Conservation (phyloP, 139 green algal genomes). For the Chlamydomonas sp. region DNA sequence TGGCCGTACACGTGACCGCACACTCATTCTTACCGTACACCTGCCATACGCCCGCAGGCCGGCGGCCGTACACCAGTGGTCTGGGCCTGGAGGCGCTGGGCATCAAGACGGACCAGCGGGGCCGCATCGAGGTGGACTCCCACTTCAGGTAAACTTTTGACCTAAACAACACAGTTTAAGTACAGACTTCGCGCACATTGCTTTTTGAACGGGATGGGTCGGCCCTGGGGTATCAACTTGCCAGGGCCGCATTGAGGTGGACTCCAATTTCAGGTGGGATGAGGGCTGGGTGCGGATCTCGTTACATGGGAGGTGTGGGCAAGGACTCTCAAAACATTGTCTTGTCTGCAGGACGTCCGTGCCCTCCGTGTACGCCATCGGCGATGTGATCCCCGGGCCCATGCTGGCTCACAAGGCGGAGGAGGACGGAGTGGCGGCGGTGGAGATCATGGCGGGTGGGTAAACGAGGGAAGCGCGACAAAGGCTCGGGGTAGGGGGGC, state of each 20-base stretch:
- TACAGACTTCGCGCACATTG: no score
- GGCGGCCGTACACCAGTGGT: conserved; percentile 74
- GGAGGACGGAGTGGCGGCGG: conserved; percentile 97
- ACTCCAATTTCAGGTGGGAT: conserved; percentile 24
- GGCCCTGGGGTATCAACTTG: no score
- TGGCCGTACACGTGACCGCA: background rate
- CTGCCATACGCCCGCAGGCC: conserved; percentile 53
- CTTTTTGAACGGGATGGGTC: no score
- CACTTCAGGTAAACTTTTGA: conserved; percentile 39
- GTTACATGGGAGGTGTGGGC: background rate
- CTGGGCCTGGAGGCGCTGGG: conserved; percentile 92
- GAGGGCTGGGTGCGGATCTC: no score
- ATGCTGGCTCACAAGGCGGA: conserved; percentile 99
- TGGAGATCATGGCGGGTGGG: conserved; percentile 90
- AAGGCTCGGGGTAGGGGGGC: background rate
- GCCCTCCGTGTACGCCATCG: conserved; percentile 90
- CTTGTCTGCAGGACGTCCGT: conserved; percentile 32
- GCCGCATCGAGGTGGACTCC: conserved; percentile 70
- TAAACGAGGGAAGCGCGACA: background rate
- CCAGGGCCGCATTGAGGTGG: conserved; percentile 76
- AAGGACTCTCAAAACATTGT: conserved; percentile 37
- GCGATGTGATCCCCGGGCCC: conserved; percentile 91
- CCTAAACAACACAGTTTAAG: conserved; percentile 1
- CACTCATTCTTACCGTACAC: background rate
- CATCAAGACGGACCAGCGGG: conserved; percentile 81